Percentiles rank a stretch among this genome's conserved stretches.
Conservation (phyloP, 2,329 filamentous ascomycete genomes). For the Aspergillus caelatus region DNA sequence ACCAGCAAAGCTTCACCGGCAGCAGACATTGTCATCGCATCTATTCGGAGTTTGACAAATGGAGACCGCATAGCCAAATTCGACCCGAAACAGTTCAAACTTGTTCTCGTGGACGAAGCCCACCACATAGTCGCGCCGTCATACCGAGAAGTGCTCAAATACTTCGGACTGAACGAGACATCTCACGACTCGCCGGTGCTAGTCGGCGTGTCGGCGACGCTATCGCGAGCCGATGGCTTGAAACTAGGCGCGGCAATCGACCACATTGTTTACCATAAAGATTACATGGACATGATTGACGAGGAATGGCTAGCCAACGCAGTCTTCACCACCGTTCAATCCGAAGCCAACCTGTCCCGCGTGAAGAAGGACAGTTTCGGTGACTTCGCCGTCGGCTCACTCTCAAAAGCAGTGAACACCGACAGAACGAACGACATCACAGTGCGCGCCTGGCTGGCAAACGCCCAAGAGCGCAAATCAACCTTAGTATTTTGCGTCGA, state of each 20-base stretch:
- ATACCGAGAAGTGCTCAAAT: conserved; percentile 73
- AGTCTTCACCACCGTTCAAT: conserved; percentile 90
- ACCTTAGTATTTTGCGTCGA: conserved; percentile 96
- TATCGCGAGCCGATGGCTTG: conserved; percentile 80
- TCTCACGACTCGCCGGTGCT: conserved; percentile 63
- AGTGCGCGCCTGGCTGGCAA: conserved; percentile 81
- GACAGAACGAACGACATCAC: conserved; percentile 78
- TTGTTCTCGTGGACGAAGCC: conserved; percentile 92
- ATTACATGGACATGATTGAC: conserved; percentile 78
- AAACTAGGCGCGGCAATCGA: conserved; percentile 83
- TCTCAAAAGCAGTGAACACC: conserved; percentile 84
- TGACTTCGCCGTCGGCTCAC: conserved; percentile 77
- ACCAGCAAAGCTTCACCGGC: conserved; percentile 71
- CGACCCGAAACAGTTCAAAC: conserved; percentile 77
- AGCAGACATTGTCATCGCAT: conserved; percentile 93
- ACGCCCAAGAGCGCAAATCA: conserved; percentile 72
- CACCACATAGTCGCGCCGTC: conserved; percentile 89
- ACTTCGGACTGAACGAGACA: conserved; percentile 71
- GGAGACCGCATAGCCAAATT: conserved; percentile 79
- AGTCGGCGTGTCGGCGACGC: conserved; percentile 85
- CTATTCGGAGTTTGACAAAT: conserved; percentile 80
- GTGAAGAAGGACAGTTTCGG: conserved; percentile 68
- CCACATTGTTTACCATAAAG: conserved; percentile 93
- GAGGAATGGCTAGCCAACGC: conserved; percentile 91
- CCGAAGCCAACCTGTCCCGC: conserved; percentile 74